Base-by-base conservation (phyloP, 768 basidiomycete genomes). In the Pleurotus pulmonarius region DNA sequence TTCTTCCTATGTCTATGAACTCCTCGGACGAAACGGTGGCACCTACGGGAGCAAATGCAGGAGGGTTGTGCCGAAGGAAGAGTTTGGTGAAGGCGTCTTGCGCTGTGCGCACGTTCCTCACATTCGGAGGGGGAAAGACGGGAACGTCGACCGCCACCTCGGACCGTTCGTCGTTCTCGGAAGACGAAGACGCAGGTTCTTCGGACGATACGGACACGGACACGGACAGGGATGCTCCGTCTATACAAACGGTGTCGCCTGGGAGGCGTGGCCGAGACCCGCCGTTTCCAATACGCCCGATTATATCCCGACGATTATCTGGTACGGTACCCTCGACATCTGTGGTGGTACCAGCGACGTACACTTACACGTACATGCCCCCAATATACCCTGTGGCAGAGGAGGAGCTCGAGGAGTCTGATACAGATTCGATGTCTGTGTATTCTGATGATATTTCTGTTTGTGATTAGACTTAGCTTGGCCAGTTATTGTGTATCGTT, bases 401-500 rank as follows among this genome's bases (percentile, higher is more conserved):
- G 49, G n/a, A 34, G 49, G 12, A 16, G 13, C 15, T 29, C 11
- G 49, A 16, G 7, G 49, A 51, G 39, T 34, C 38, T 11, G 34
- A 34, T 3, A 53, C 39, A 37, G 51, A 53, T 25, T 53, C 51
- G 51, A 12, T 53, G 51, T 53, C 51, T 22, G 51, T 53, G 4
- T 53, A 53, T 16, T 51, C 49, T 25, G 49, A 51, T 29, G 49
- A 51, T 37, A 37, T 51, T 29, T 53, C 51, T 11, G 39, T 38
- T 34, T 34, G 29, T 34, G 29, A 34, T 34, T 34, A 34, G 26
- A 26, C 26, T 5, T 5, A 3, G 29, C 9, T 34, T 34, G 3
- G 29, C 29, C 2, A 34, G 29, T 34, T 34, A 29, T 29, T 29
- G 26, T 29, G 26, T 29, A 29, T 29, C 26, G 6, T 8, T 29